Conservation (phyloP, 129 eudicot species). For the Saposhnikovia divaricata region DNA sequence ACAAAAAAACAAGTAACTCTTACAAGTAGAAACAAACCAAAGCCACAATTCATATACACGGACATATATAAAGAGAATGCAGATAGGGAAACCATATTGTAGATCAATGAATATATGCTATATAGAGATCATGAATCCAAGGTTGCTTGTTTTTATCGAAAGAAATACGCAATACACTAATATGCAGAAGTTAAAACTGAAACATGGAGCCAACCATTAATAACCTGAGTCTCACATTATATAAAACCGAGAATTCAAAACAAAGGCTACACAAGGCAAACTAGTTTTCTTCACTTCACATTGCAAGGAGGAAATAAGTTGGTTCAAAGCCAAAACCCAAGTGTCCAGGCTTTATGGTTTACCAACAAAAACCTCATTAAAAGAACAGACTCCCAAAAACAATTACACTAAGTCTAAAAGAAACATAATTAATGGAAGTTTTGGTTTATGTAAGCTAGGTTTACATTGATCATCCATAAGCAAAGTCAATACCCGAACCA, state of each 20-base stretch:
- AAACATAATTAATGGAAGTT: constrained; percentile 20
- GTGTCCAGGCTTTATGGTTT: constrained; percentile 23
- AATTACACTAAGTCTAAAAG: constrained; percentile 17
- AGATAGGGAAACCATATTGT: no score
- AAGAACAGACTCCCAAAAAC: constrained; percentile 19
- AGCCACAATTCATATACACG: background rate
- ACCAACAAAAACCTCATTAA: constrained; percentile 26
- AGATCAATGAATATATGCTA: no score
- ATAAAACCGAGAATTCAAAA: background rate
- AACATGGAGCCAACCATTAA: background rate
- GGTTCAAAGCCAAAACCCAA: constrained; percentile 14
- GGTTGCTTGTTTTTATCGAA: no score
- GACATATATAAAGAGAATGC: background rate
- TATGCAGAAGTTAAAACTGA: background rate
- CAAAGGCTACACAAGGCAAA: constrained; percentile 1
- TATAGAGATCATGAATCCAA: background rate
- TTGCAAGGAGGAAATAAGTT: constrained; percentile 5
- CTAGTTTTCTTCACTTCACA: background rate
- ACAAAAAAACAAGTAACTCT: background rate
- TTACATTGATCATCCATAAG: constrained; percentile 36
- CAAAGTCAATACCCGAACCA: constrained; percentile 99
- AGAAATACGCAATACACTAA: background rate
- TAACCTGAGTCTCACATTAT: background rate
- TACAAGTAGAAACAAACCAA: background rate
- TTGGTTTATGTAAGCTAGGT: constrained; percentile 22